These are phyloP conservation scores for Solanum appendiculatum DNA, from an alignment of 257 asterid genomes.

Conservation along the genomic window DNA sequence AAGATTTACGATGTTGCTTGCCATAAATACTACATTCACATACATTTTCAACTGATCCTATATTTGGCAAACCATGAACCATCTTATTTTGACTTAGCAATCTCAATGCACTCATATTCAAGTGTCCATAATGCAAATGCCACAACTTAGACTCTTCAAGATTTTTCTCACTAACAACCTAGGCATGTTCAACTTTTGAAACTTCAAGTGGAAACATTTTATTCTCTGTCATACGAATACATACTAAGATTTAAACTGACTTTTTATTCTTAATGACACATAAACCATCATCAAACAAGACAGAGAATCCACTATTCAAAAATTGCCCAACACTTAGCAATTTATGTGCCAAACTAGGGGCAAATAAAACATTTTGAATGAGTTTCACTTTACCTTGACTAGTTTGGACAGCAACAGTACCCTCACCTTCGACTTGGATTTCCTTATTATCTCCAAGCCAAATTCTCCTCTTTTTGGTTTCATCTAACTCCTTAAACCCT, in stretches of 20 bases:
- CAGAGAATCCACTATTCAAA: background rate
- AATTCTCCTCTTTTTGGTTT: background rate
- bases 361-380: background rate
- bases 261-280: background rate
- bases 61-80: background rate
- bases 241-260: background rate
- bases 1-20: background rate
- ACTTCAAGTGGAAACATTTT: slow-evolving; percentile 1
- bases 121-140: background rate
- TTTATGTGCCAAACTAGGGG: background rate
- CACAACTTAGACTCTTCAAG: background rate
- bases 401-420: background rate
- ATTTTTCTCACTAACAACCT: background rate
- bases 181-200: background rate
- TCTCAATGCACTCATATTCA: background rate
- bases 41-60: background rate
- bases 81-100: background rate
- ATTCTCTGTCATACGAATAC: background rate
- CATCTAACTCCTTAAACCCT: background rate
- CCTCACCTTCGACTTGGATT: background rate
- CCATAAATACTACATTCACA: background rate
- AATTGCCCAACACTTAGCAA: slow-evolving; percentile 9
- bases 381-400: background rate
- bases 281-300: background rate
- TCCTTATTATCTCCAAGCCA: background rate